Base-by-base conservation (phyloP, 805 yeast genomes). In the Candida sakaeoensis region DNA sequence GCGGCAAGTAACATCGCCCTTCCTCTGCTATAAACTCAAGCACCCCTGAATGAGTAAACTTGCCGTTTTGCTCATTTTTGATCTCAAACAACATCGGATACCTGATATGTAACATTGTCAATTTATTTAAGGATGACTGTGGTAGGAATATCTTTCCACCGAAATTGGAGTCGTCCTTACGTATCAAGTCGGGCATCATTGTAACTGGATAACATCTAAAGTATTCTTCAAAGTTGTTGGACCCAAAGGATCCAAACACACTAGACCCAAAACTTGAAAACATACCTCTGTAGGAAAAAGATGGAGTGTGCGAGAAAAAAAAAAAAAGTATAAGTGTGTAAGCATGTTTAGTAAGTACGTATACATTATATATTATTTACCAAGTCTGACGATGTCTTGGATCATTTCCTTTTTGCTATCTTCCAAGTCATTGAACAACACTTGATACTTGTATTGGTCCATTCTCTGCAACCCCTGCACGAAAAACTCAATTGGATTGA, bases 141-240 rank as follows among this genome's bases (percentile, higher is more conserved):
- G 99, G 99, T 36, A 93, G 61, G 47, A 91, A 89, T 40, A 93
- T 88, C 67, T 93, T 93, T 47, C 99, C 99, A 9, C 99, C 98
- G 62, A 65, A 91, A 55, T 93, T 89, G 37, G 95, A 82, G 45
- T 77, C 86, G 42, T 82, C 86, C 59, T 84, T 76, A 46, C 89
- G 62, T 44, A 72, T 72, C 51, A 73, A 52, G 57, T 82, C 95
- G 10, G 89, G 82, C 95, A 91, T 85, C 88, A 85, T 85, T 1
- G 84, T 72, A 23, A 91, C 77, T 2, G 99, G 97, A 58, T 89
- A 93, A 55, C 96, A 84, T 54, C 99, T 75, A 68, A 87, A 93
- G 60, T 76, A 85, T 47, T 89, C 96, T 51, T 85, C 89, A 63
- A 89, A 93, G 45, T 59, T 61, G 43, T 50, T 56, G 6, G 68